Percentiles rank a stretch among this genome's conserved stretches.
Conservation (phyloP, 306 rosid species). For the Abrus pulchellus region DNA sequence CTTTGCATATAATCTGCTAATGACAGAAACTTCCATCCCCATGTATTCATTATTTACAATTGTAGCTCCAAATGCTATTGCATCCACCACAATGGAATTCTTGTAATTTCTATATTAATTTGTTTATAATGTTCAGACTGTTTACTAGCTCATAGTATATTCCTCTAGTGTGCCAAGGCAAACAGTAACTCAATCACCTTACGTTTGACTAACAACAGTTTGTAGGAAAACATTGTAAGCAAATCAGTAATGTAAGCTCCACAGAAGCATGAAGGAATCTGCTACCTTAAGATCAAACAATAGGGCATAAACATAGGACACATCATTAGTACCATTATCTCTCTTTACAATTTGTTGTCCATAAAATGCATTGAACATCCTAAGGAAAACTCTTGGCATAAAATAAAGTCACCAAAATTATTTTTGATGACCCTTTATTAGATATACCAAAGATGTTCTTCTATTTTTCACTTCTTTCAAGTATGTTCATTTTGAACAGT, state of each 20-base stretch:
- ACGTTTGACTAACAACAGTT: constrained; percentile 35
- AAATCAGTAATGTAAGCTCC: constrained; percentile 27
- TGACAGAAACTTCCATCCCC: constrained; percentile 24
- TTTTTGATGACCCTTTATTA: not conserved
- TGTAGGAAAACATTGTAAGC: not conserved
- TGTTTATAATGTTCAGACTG: not conserved
- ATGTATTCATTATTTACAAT: constrained; percentile 10
- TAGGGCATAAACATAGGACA: not conserved
- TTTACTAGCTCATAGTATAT: constrained; percentile 17
- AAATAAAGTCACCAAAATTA: constrained; percentile 37
- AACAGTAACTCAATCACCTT: constrained; percentile 39
- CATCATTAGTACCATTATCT: constrained; percentile 22
- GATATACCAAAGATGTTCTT: constrained; percentile 2
- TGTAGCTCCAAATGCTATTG: constrained; percentile 27
- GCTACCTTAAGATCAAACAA: constrained; percentile 28
- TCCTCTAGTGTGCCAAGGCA: constrained; percentile 34
- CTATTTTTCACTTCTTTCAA: constrained; percentile 25
- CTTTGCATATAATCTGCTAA: constrained; percentile 3
- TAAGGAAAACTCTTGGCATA: constrained; percentile 25
- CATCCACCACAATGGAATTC: constrained; percentile 23
- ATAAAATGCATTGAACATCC: constrained; percentile 21
- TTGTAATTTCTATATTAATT: not conserved
- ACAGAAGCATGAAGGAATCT: constrained; percentile 20
- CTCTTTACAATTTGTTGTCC: not conserved
- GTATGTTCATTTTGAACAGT: constrained; percentile 19